Conservation (phyloP, 495 filamentous ascomycete species). For the Lasiosphaeriaceae sp. region DNA sequence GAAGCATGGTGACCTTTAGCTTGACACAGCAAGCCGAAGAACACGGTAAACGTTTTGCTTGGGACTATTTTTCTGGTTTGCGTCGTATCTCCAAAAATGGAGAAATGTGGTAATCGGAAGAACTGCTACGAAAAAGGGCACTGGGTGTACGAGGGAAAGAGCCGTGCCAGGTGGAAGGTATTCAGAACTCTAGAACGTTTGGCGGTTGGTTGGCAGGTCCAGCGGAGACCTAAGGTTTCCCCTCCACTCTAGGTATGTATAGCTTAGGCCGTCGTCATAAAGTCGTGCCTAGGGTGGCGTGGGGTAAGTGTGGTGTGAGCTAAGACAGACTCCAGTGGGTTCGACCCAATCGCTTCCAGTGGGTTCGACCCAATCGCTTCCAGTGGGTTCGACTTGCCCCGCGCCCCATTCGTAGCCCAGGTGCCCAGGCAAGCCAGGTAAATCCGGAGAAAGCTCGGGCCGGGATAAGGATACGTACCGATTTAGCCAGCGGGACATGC, state of each 20-base stretch:
- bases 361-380: neutral
- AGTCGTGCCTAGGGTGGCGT: constrained; percentile 2
- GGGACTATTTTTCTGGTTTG: too few relatives aligned
- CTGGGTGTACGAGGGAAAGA: too few relatives aligned
- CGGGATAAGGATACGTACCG: constrained; percentile 2
- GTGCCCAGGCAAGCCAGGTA: too few relatives aligned
- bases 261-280: constrained; percentile 3
- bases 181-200: neutral
- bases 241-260: neutral
- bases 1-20: constrained; percentile 49
- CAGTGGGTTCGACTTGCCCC: neutral
- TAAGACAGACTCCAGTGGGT: neutral
- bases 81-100: too few relatives aligned
- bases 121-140: too few relatives aligned
- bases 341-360: neutral
- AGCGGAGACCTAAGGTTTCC: too few relatives aligned
- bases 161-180: too few relatives aligned
- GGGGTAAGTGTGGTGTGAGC: too few relatives aligned
- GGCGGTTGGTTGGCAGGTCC: too few relatives aligned
- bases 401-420: too few relatives aligned
- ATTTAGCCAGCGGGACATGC: too few relatives aligned
- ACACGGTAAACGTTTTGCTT: neutral
- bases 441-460: neutral
- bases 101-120: too few relatives aligned
- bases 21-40: neutral